Conservation (phyloP, 306 rosid species). For the Echinosophora koreensis region DNA sequence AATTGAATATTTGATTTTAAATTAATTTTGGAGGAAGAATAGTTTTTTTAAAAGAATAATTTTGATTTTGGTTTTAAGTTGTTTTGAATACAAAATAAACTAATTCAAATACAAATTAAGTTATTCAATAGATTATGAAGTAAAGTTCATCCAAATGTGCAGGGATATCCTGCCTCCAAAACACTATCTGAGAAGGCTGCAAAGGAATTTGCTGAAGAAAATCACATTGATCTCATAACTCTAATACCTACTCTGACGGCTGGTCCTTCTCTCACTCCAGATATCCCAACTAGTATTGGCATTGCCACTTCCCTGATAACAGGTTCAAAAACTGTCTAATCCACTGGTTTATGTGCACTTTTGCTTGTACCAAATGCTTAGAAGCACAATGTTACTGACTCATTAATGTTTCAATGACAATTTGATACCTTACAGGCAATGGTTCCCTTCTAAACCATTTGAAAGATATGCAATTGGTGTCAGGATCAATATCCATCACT, state of each 20-base stretch:
- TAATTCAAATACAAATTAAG: not conserved
- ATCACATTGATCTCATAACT: slow-evolving; percentile 76
- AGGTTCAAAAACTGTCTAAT: slow-evolving; percentile 53
- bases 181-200: slow-evolving; percentile 79
- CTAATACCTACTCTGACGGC: slow-evolving; percentile 72
- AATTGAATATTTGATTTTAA: too few species aligned
- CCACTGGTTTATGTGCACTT: slow-evolving; percentile 5
- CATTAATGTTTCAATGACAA: slow-evolving; percentile 9
- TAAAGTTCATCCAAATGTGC: slow-evolving; percentile 38
- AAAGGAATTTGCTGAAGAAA: slow-evolving; percentile 78
- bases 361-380: not conserved
- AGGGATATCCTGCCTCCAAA: slow-evolving; percentile 88
- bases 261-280: slow-evolving; percentile 76
- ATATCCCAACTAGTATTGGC: slow-evolving; percentile 66
- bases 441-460: slow-evolving; percentile 65
- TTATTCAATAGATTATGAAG: slow-evolving; percentile 8
- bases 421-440: slow-evolving; percentile 59
- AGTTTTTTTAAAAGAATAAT: too few species aligned
- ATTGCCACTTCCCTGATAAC: slow-evolving; percentile 63
- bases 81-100: too few species aligned
- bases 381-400: not conserved
- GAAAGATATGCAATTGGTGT: slow-evolving; percentile 77
- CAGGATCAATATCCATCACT: slow-evolving; percentile 72
- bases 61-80: too few species aligned
- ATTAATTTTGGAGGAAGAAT: too few species aligned